phyloP scores from a whole-genome alignment of 2,329 filamentous ascomycete genomes.

The Laburnicola sp. region DNA sequence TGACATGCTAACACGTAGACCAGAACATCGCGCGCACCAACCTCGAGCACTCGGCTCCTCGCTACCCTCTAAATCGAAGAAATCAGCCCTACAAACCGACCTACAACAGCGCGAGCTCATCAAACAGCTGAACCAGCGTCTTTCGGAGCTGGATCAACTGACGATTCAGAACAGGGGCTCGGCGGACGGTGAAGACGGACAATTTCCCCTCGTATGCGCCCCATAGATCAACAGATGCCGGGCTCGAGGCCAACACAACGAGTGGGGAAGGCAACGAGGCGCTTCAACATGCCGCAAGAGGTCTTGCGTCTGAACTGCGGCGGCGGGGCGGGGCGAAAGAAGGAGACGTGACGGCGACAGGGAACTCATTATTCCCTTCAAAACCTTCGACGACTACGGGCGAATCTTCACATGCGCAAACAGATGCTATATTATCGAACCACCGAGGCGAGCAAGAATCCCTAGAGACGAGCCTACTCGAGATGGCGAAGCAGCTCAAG shows the following conservation, averaged over 20 bases:
- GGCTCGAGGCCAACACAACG: slow-evolving; percentile 35
- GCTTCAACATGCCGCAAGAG: slow-evolving; percentile 39
- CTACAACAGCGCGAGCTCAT: slow-evolving; percentile 66
- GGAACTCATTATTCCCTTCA: slow-evolving; percentile 49
- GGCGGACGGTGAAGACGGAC: slow-evolving; percentile 50
- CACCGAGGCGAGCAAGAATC: slow-evolving; percentile 81
- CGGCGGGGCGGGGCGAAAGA: slow-evolving; percentile 31
- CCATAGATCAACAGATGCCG: slow-evolving; percentile 36
- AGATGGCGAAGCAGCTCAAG: slow-evolving; percentile 78
- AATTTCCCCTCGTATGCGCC: slow-evolving; percentile 49
- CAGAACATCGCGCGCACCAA: slow-evolving; percentile 72
- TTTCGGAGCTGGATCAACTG: slow-evolving; percentile 70
- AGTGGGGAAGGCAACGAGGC: slow-evolving; percentile 37
- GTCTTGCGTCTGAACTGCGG: slow-evolving; percentile 40
- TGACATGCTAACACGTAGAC: slow-evolving; percentile 6
- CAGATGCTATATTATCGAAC: slow-evolving; percentile 72
- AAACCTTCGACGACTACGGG: slow-evolving; percentile 31
- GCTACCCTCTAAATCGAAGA: slow-evolving; percentile 49
- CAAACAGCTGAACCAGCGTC: slow-evolving; percentile 65
- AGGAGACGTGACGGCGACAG: slow-evolving; percentile 31
- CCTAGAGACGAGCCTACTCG: slow-evolving; percentile 78
- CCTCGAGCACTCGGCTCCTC: slow-evolving; percentile 69
- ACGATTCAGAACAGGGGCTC: slow-evolving; percentile 45
- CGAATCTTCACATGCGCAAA: slow-evolving; percentile 34
- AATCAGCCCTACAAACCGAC: slow-evolving; percentile 64